phyloP scores from a whole-genome alignment of 371 early-diverging fungal genomes.

The Funneliformis caledonium region DNA sequence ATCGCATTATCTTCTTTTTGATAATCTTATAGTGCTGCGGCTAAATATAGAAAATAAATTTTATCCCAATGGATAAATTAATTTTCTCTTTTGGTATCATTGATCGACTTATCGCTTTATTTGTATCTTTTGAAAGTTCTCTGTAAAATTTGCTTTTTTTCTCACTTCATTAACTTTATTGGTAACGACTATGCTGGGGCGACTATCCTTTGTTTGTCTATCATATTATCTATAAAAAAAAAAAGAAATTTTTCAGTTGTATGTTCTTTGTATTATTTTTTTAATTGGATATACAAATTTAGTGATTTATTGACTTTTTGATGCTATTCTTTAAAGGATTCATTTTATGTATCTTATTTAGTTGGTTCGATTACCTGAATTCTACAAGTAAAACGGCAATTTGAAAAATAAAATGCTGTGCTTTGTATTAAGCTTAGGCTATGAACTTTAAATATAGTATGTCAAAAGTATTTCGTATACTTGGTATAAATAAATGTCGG shows the following conservation, averaged over 20 bases:
- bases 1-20: not conserved
- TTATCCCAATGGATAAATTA: not conserved
- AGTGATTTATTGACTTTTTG: no score
- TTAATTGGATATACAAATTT: no score
- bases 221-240: not conserved
- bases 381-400: no score
- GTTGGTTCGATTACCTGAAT: no score
- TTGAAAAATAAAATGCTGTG: no score
- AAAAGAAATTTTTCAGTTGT: not conserved
- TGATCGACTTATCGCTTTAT: not conserved
- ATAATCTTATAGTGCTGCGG: not conserved
- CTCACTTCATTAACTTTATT: not conserved
- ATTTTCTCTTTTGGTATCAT: not conserved
- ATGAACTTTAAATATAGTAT: no score
- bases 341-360: no score
- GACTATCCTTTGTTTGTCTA: not conserved
- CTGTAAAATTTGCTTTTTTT: not conserved
- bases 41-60: not conserved
- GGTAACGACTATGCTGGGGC: not conserved
- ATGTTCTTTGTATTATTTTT: no score
- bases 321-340: no score
- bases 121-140: not conserved
- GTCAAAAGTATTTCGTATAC: no score
- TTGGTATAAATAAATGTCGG: no score
- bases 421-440: no score